Base-by-base conservation (phyloP, 352 stramenopile genomes). In the Globisporangium mamillatum region DNA sequence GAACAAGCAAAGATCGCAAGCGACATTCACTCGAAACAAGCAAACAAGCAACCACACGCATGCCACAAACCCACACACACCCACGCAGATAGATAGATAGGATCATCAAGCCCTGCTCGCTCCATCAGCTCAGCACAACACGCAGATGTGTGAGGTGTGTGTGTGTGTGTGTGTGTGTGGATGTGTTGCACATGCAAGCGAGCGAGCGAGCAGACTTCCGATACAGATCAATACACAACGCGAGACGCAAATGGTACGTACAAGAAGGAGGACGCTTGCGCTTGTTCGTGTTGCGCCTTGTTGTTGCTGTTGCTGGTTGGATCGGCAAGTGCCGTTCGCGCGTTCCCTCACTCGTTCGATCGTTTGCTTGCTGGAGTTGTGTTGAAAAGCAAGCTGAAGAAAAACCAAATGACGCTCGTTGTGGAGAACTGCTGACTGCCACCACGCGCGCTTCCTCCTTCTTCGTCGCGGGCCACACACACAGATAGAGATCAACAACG, bases 371-470 rank as follows among this genome's bases (percentile, higher is more conserved):
- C 25, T 59, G 6, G 29, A 32, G 25, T 60, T n/a, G 54, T 60
- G 29, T 9, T 61, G 18, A n/a, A 52, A 52, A 52, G 18, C 44
- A n/a, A 29, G 54, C 53, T 5, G 25, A 34, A 32, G 24, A 58
- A 36, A 36, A 25, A 24, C 18, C n/a, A 36, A 61, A 61, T 36
- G 16, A 20, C 27, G 55, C 29, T 61, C 29, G 55, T 29, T 61
- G 22, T 12, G 7, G n/a, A 25, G 22, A 56, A 56, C n/a, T 64
- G 59, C 59, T 55, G 59, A 56, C 59, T 56, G 59, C 38, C 18
- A 55, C 38, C 8, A 25, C 54, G 27, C 25, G 36, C 36, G 36
- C 25, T 8, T 60, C 34, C 16, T 10, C 27, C 18, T 16, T 16
- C 4, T 2, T 38, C 32, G 9, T 29, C 38, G 8, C 27, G 3